A percentile compares a stretch with the other conserved stretches of the same genome.
Evolutionary conservation across 768 basidiomycete species (phyloP).

Genomic region (Rhizopogon rudus): DNA sequence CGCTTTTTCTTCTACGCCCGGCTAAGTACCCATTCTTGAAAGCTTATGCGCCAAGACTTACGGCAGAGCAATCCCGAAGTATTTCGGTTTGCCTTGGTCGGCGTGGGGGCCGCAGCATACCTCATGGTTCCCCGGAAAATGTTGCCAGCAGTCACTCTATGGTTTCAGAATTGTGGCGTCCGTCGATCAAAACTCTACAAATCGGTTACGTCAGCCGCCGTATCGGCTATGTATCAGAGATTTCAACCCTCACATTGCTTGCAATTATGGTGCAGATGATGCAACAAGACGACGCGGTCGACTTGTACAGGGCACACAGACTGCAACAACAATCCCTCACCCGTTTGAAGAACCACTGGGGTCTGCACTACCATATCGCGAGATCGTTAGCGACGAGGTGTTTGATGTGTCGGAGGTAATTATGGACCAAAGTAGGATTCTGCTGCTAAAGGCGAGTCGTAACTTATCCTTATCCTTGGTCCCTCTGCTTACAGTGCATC

Average conservation of each 20-base stretch:
- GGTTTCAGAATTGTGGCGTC: conserved; percentile 38
- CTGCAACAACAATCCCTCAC: conserved; percentile 23
- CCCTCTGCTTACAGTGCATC: background rate
- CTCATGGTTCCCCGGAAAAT: conserved; percentile 44
- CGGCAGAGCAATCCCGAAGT: too few relatives aligned
- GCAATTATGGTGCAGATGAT: conserved; percentile 2
- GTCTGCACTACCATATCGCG: too few relatives aligned
- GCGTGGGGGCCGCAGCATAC: conserved; percentile 48
- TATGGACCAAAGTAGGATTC: conserved; percentile 41
- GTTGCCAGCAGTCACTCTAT: conserved; percentile 34
- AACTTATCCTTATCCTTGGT: background rate
- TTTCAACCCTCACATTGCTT: conserved; percentile 26
- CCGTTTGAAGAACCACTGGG: conserved; percentile 27
- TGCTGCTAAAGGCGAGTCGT: conserved; percentile 39
- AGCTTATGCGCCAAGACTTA: background rate
- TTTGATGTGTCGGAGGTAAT: too few relatives aligned
- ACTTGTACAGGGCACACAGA: conserved; percentile 13
- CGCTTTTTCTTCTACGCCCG: conserved; percentile 41
- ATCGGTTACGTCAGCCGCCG: too few relatives aligned
- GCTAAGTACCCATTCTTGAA: conserved; percentile 32
- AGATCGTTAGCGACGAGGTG: too few relatives aligned
- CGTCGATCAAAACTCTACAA: too few relatives aligned
- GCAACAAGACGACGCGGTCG: conserved; percentile 16
- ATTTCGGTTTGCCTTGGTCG: conserved; percentile 36
- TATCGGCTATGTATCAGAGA: conserved; percentile 29